Conservation (phyloP, 2,329 filamentous ascomycete genomes). For the Hypoxylon sp. region DNA sequence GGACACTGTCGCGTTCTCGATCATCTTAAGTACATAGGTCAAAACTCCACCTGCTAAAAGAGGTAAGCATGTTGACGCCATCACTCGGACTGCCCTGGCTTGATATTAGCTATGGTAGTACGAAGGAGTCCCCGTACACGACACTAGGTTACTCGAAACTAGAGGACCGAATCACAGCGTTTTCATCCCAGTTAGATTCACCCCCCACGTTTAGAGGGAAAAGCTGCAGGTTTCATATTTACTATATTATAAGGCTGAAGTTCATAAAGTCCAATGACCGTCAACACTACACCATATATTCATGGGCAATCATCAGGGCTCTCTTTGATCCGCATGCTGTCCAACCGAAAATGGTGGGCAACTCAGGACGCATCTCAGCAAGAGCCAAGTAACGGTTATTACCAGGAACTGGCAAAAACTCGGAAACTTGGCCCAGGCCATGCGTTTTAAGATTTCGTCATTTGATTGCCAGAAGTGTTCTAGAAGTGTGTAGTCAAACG, state of each 20-base stretch:
- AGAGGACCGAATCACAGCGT: neutral
- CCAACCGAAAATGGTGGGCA: conserved; percentile 48
- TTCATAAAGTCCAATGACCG: neutral
- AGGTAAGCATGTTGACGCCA: neutral
- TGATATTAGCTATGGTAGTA: neutral
- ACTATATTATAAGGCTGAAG: neutral
- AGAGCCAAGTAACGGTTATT: conserved; percentile 59
- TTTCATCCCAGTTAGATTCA: neutral
- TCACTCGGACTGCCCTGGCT: neutral
- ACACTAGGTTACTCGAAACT: neutral
- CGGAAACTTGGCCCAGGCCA: conserved; percentile 33
- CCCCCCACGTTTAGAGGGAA: neutral
- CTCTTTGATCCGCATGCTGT: conserved; percentile 71
- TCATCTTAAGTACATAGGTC: no score
- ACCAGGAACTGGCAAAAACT: conserved; percentile 48
- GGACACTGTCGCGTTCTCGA: no score
- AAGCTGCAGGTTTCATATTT: neutral
- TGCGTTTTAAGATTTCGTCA: conserved; percentile 61
- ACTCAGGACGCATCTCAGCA: conserved; percentile 58
- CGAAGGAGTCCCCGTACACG: neutral
- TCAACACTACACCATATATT: neutral
- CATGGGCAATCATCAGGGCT: conserved; percentile 64
- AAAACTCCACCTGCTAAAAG: neutral
- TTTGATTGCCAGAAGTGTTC: conserved; percentile 57
- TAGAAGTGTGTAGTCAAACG: conserved; percentile 1